These are phyloP conservation scores for Exidia glandulosa DNA, from an alignment of 768 basidiomycete species.

Conservation along the genomic window DNA sequence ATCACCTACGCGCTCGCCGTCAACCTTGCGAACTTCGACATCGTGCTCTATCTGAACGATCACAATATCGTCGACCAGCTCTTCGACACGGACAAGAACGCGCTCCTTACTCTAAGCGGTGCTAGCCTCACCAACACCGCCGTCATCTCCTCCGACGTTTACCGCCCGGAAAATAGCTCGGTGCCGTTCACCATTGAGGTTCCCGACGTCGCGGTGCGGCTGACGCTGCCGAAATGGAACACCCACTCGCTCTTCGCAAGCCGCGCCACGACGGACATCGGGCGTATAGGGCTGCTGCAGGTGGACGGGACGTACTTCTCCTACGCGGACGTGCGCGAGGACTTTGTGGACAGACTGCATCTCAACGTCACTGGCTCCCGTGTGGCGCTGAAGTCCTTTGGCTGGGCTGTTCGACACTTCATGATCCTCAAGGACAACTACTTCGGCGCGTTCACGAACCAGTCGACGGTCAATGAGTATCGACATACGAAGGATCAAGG, in stretches of 20 bases:
- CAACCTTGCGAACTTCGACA: slow-evolving; percentile 59
- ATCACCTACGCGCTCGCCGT: slow-evolving; percentile 64
- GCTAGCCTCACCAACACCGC: slow-evolving; percentile 37
- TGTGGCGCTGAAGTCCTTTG: slow-evolving; percentile 56
- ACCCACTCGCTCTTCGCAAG: slow-evolving; percentile 63
- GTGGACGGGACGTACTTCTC: slow-evolving; percentile 67
- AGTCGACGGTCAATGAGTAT: slow-evolving; percentile 80
- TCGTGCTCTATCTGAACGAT: slow-evolving; percentile 84
- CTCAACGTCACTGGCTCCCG: slow-evolving; percentile 45
- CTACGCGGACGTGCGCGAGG: slow-evolving; percentile 51
- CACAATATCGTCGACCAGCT: slow-evolving; percentile 95
- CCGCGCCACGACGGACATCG: slow-evolving; percentile 48
- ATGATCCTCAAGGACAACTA: slow-evolving; percentile 91
- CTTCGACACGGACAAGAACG: slow-evolving; percentile 72
- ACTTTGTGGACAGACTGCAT: slow-evolving; percentile 69
- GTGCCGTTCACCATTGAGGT: slow-evolving; percentile 55
- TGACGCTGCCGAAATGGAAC: slow-evolving; percentile 84
- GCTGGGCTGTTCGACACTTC: slow-evolving; percentile 83
- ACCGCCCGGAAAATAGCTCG: slow-evolving; percentile 54
- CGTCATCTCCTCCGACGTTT: slow-evolving; percentile 58
- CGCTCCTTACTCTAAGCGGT: slow-evolving; percentile 60
- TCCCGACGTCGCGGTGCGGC: slow-evolving; percentile 42
- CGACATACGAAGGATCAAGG: slow-evolving; percentile 51
- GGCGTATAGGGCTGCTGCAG: slow-evolving; percentile 43
- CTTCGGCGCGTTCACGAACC: slow-evolving; percentile 88